Conservation (phyloP, 2,329 filamentous ascomycete genomes). For the Aspergillus uvarum region DNA sequence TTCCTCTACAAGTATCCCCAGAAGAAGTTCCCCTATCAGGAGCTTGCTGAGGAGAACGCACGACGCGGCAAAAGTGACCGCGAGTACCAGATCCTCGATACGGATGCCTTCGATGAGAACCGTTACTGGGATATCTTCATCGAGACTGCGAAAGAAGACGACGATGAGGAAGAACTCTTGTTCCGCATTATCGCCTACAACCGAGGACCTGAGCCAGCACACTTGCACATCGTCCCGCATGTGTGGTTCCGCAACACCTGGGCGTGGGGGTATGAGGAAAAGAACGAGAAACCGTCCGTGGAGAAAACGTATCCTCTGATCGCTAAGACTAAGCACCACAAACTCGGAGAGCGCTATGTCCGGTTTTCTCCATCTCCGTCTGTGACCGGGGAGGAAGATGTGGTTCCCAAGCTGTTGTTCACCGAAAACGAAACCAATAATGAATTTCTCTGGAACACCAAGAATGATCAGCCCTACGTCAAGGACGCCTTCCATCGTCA, state of each 20-base stretch:
- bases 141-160: conserved; percentile 90
- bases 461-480: conserved; percentile 81
- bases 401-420: conserved; percentile 81
- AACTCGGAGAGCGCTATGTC: conserved; percentile 78
- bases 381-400: conserved; percentile 74
- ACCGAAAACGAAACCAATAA: conserved; percentile 96
- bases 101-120: conserved; percentile 81
- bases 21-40: conserved; percentile 84
- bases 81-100: conserved; percentile 92
- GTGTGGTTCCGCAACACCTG: conserved; percentile 98
- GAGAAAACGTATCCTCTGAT: conserved; percentile 63
- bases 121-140: conserved; percentile 97
- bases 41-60: conserved; percentile 81
- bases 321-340: conserved; percentile 74
- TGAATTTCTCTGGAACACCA: conserved; percentile 69
- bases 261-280: conserved; percentile 82
- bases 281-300: conserved; percentile 78
- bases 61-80: conserved; percentile 71
- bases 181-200: conserved; percentile 98
- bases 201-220: conserved; percentile 83
- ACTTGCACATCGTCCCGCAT: conserved; percentile 89
- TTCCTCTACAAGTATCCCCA: conserved; percentile 98
- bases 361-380: conserved; percentile 88
- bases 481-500: conserved; percentile 93
- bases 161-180: conserved; percentile 85